Percentiles rank a stretch among this genome's conserved stretches.
phyloP scores from a whole-genome alignment of 176 grass and related monocot genomes.

The Oryza rufipogon region DNA sequence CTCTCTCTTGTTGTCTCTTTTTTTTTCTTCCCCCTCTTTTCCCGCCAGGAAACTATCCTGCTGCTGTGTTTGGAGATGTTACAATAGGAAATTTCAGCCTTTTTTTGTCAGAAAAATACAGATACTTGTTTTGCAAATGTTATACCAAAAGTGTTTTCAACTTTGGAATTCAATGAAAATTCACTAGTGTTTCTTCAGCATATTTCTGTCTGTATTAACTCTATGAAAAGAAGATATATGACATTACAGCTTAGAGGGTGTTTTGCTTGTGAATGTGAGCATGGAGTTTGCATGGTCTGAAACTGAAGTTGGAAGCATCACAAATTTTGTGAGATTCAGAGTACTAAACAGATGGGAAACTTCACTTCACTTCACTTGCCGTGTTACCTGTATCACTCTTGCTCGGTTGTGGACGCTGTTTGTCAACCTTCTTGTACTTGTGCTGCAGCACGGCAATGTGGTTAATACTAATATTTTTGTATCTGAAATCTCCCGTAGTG shows the following conservation, averaged over 20 bases:
- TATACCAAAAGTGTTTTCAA: background rate
- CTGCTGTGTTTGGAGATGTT: background rate
- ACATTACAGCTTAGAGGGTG: background rate
- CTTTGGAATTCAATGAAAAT: constrained; percentile 21
- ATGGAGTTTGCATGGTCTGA: background rate
- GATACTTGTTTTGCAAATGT: constrained; percentile 7
- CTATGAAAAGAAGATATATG: background rate
- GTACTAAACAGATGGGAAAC: background rate
- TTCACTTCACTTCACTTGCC: background rate
- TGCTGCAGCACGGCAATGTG: background rate
- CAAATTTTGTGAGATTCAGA: background rate
- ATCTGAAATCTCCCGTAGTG: too few relatives aligned
- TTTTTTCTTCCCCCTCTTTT: background rate
- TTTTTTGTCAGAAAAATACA: background rate
- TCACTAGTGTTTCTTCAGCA: constrained; percentile 3
- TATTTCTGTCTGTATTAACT: background rate
- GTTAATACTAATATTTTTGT: background rate
- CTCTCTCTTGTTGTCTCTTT: background rate
- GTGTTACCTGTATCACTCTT: background rate
- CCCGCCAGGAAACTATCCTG: background rate
- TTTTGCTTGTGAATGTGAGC: background rate
- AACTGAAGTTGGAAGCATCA: background rate
- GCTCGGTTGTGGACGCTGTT: background rate
- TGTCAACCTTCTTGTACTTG: background rate
- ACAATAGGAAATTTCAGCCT: background rate